Evolutionary conservation across 1,284 basidiomycete species (phyloP).

Genomic region (Neonothopanus nambi): DNA sequence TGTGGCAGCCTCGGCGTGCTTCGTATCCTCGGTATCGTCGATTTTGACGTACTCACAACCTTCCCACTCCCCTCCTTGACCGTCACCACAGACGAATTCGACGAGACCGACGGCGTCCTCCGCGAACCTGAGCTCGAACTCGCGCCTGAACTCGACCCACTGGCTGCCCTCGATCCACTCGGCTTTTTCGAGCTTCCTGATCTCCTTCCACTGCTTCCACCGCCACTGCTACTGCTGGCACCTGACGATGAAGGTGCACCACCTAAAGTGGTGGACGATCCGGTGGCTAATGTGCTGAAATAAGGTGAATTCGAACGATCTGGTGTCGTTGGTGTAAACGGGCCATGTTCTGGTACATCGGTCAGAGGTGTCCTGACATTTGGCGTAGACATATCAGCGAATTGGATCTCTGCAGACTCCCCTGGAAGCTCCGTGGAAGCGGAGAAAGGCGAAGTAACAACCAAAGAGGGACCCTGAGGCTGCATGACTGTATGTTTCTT

Average conservation of each 20-base stretch:
- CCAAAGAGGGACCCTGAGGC: neutral
- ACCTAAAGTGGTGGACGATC: constrained; percentile 27
- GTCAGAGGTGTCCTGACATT: constrained; percentile 26
- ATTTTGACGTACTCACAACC: constrained; percentile 10
- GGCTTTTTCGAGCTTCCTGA: constrained; percentile 13
- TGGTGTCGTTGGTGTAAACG: constrained; percentile 26
- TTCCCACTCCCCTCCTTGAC: neutral
- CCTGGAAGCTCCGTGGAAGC: neutral
- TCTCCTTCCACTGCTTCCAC: constrained; percentile 3
- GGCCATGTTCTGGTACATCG: constrained; percentile 44
- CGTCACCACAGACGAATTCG: constrained; percentile 6
- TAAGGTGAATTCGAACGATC: constrained; percentile 29
- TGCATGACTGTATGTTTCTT: neutral
- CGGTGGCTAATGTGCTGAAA: constrained; percentile 26
- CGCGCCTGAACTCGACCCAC: neutral
- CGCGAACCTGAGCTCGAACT: constrained; percentile 5
- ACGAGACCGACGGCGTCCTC: constrained; percentile 10
- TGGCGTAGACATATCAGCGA: neutral
- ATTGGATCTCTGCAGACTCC: neutral
- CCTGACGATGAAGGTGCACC: neutral
- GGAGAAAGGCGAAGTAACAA: neutral
- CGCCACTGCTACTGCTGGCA: constrained; percentile 1
- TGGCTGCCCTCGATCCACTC: constrained; percentile 4
- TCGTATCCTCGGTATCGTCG: constrained; percentile 34
- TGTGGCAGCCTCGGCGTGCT: constrained; percentile 56